A percentile compares a stretch with the other conserved stretches of the same genome.
Evolutionary conservation across 179 eudicot species (phyloP).

Genomic region (Silene noctiflora): DNA sequence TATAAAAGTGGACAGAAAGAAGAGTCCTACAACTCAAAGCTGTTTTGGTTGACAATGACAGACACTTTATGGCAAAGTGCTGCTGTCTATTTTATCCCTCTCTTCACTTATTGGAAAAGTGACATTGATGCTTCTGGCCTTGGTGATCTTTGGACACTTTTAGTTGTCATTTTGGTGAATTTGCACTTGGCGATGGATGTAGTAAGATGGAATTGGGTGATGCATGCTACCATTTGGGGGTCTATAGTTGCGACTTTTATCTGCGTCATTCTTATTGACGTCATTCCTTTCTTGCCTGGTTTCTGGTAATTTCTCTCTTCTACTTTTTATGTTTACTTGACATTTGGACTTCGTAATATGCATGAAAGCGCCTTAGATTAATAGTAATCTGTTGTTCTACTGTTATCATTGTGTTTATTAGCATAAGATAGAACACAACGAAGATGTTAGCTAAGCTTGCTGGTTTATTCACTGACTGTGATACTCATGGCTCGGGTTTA

Average conservation of each 20-base stretch:
- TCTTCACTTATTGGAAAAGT: constrained; percentile 69
- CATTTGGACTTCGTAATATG: neutral
- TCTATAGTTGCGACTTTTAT: constrained; percentile 74
- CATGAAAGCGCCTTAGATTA: neutral
- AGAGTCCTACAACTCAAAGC: constrained; percentile 63
- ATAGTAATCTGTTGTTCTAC: neutral
- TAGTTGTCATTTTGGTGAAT: constrained; percentile 71
- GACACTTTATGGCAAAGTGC: constrained; percentile 93
- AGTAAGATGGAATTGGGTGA: constrained; percentile 79
- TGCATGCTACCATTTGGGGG: constrained; percentile 85
- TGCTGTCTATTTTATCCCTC: constrained; percentile 65
- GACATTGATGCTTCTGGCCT: constrained; percentile 61
- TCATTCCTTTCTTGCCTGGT: constrained; percentile 63
- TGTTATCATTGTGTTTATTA: too few relatives aligned
- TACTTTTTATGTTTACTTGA: neutral
- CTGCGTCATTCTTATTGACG: constrained; percentile 73
- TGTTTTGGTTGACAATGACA: constrained; percentile 84
- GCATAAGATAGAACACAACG: neutral
- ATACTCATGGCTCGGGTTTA: neutral
- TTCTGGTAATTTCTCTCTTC: constrained; percentile 60
- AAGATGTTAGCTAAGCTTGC: neutral
- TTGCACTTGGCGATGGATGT: constrained; percentile 95
- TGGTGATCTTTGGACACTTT: constrained; percentile 94
- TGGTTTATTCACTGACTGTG: neutral
- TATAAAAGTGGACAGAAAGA: constrained; percentile 80